Conservation (phyloP, 108 stramenopile genomes). For the Chaetoceros tenuissimus region DNA sequence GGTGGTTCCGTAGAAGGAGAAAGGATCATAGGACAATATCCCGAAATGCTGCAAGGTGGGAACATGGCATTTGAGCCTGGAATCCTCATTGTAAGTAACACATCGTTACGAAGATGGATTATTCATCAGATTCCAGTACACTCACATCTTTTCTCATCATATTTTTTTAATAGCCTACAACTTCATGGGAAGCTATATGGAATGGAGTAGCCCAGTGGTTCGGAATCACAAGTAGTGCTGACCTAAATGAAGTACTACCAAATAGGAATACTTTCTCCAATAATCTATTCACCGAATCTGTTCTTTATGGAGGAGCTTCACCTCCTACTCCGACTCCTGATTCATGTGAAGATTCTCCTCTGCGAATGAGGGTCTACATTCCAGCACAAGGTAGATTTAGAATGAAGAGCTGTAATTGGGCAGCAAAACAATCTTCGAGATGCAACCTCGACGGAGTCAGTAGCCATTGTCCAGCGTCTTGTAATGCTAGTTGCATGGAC, state of each 20-base stretch:
- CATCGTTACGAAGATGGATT: too few species aligned
- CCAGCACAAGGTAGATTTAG: too few species aligned
- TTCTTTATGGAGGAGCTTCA: neutral
- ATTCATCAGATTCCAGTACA: too few species aligned
- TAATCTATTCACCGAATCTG: neutral
- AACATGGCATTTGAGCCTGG: neutral
- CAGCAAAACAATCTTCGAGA: too few species aligned
- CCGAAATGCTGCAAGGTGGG: neutral
- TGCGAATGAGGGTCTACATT: too few species aligned
- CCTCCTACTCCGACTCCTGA: neutral
- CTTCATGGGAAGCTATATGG: slow-evolving; percentile 42
- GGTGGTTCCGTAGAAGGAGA: slow-evolving; percentile 32
- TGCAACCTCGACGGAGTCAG: too few species aligned
- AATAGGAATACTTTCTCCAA: slow-evolving; percentile 1
- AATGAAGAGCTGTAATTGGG: too few species aligned
- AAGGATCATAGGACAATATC: slow-evolving; percentile 32
- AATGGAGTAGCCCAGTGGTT: slow-evolving; percentile 47
- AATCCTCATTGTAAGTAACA: slow-evolving; percentile 20
- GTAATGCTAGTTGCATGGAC: too few species aligned
- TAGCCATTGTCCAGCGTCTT: too few species aligned
- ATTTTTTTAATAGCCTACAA: too few species aligned
- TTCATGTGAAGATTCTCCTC: too few species aligned
- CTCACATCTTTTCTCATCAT: too few species aligned
- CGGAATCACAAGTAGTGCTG: slow-evolving; percentile 19
- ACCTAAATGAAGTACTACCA: slow-evolving; percentile 15